Conservation (phyloP, 768 basidiomycete species). For the Boletus sensibilis region DNA sequence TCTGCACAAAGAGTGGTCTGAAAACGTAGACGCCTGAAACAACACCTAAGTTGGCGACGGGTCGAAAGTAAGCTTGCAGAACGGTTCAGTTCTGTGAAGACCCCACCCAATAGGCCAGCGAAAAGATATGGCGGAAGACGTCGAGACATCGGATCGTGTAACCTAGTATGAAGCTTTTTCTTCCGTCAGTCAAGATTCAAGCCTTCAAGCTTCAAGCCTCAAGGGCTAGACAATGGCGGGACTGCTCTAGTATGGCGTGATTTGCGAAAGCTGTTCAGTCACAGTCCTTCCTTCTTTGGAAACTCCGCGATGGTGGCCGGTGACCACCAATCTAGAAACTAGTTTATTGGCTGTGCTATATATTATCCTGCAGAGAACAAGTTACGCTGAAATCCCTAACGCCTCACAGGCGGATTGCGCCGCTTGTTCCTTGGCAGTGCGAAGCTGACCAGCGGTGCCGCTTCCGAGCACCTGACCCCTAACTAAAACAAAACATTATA, state of each 20-base stretch:
- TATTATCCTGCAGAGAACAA: constrained; percentile 6
- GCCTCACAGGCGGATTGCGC: constrained; percentile 43
- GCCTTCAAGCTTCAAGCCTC: neutral
- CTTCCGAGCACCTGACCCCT: constrained; percentile 46
- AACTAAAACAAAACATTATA: constrained; percentile 37
- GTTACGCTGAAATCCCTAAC: constrained; percentile 21
- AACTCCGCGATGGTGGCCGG: constrained; percentile 27
- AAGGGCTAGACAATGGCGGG: neutral
- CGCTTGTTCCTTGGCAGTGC: constrained; percentile 47
- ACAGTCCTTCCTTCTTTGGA: constrained; percentile 18
- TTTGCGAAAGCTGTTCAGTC: neutral
- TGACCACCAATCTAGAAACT: neutral
- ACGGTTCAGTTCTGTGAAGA: neutral
- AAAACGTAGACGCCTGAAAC: constrained; percentile 68
- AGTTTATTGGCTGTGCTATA: neutral
- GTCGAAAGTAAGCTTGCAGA: constrained; percentile 1
- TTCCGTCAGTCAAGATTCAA: neutral
- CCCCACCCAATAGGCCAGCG: constrained; percentile 56
- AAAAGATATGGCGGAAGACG: constrained; percentile 51
- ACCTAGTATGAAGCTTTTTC: neutral
- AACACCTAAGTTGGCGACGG: constrained; percentile 41
- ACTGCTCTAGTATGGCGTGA: neutral
- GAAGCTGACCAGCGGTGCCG: constrained; percentile 44
- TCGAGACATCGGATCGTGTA: constrained; percentile 29
- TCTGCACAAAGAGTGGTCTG: constrained; percentile 43